Evolutionary conservation across 345 rosid species (phyloP).

Genomic region (Bruguiera parviflora): DNA sequence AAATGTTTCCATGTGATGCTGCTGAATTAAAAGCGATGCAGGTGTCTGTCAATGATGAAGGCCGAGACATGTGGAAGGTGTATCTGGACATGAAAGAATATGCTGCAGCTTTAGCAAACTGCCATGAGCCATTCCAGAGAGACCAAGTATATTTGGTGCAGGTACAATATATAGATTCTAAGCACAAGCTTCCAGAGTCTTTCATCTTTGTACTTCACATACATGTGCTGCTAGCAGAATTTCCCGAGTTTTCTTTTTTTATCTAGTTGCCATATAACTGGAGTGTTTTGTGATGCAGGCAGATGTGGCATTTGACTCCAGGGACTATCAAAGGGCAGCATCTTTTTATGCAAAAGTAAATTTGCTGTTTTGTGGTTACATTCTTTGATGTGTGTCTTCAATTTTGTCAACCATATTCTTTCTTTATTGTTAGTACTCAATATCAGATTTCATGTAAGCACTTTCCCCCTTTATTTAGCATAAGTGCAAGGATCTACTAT

Average conservation of each 20-base stretch:
- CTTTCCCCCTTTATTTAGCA: no score
- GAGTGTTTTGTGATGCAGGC: slow-evolving; percentile 63
- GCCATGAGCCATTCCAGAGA: slow-evolving; percentile 88
- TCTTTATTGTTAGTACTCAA: background rate
- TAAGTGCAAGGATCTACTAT: no score
- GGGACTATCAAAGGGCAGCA: slow-evolving; percentile 90
- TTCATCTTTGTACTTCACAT: background rate
- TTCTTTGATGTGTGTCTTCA: slow-evolving; percentile 7
- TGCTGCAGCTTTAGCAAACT: slow-evolving; percentile 90
- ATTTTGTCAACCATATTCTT: background rate
- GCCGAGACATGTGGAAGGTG: slow-evolving; percentile 99
- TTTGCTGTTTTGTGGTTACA: slow-evolving; percentile 13
- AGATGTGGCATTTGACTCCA: slow-evolving; percentile 77
- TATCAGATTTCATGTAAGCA: background rate
- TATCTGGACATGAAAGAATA: slow-evolving; percentile 89
- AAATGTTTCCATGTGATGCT: slow-evolving; percentile 6
- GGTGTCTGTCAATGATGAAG: slow-evolving; percentile 96
- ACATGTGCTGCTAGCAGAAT: slow-evolving; percentile 12
- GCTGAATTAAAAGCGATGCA: slow-evolving; percentile 18
- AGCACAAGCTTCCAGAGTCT: background rate
- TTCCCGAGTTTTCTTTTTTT: slow-evolving; percentile 5
- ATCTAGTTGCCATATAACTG: slow-evolving; percentile 21
- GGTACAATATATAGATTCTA: slow-evolving; percentile 39
- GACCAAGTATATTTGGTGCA: slow-evolving; percentile 97
- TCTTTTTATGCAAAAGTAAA: slow-evolving; percentile 92